These are phyloP conservation scores for Neurospora sp. DNA, from an alignment of 495 filamentous ascomycete genomes.

Conservation along the genomic window DNA sequence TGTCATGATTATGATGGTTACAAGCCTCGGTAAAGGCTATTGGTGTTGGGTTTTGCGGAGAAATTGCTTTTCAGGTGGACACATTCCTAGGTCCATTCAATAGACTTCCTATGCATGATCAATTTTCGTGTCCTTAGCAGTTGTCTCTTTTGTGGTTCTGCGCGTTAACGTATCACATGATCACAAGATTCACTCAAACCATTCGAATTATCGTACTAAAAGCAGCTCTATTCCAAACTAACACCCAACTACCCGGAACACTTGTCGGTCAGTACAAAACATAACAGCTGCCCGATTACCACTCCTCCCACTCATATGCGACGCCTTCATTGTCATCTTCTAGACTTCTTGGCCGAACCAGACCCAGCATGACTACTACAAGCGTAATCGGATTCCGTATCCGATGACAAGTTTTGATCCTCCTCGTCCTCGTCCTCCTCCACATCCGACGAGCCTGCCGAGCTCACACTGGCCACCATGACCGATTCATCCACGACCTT, in stretches of 20 bases:
- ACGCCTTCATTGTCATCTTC: neutral
- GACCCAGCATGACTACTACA: neutral
- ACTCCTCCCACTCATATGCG: neutral
- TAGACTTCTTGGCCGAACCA: neutral
- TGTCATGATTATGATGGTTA: neutral
- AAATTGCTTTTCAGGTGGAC: neutral
- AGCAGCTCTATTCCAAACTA: neutral
- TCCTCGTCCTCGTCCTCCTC: neutral
- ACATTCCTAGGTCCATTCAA: neutral
- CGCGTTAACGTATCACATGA: neutral
- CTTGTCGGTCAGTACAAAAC: neutral
- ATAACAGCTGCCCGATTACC: neutral
- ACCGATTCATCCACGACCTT: neutral
- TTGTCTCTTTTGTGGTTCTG: neutral
- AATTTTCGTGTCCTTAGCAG: neutral
- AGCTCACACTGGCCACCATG: neutral
- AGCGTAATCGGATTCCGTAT: neutral
- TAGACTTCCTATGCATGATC: neutral
- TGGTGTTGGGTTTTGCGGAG: neutral
- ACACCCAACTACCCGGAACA: neutral
- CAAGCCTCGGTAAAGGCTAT: neutral
- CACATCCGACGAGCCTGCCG: neutral
- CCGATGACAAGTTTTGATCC: neutral
- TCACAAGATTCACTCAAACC: neutral
- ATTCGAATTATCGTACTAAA: neutral